Conservation (phyloP, 2,329 filamentous ascomycete species). For the Chalaropsis ovoidea region DNA sequence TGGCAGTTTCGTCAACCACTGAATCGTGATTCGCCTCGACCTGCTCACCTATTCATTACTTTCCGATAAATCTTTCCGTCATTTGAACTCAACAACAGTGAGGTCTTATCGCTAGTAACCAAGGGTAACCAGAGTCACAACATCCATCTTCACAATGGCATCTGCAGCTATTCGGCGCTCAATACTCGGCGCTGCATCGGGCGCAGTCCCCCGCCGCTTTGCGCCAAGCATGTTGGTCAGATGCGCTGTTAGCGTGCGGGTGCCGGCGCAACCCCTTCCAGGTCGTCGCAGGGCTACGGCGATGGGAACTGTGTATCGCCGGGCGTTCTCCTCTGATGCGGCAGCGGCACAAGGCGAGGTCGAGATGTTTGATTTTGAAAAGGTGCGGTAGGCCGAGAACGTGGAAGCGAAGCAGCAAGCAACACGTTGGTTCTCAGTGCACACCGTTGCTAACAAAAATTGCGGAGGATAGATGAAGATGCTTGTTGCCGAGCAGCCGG, state of each 20-base stretch:
- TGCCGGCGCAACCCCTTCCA: neutral
- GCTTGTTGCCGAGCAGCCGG: conserved; percentile 19
- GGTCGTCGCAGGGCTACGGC: neutral
- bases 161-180: neutral
- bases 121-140: neutral
- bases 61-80: too few species aligned
- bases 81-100: too few species aligned
- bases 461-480: conserved; percentile 12
- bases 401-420: neutral
- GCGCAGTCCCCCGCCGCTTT: neutral
- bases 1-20: too few species aligned
- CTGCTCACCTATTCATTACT: too few species aligned
- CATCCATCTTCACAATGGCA: neutral
- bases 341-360: neutral
- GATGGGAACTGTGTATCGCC: neutral
- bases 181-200: neutral
- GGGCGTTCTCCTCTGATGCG: neutral
- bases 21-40: too few species aligned
- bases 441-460: neutral
- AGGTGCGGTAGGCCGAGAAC: conserved; percentile 3
- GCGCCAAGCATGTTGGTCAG: neutral
- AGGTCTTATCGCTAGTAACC: neutral
- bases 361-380: conserved; percentile 24
- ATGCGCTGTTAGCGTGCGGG: neutral
- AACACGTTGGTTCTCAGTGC: neutral